phyloP scores from a whole-genome alignment of 2,329 filamentous ascomycete genomes.

The Pseudogymnoascus pannorum region DNA sequence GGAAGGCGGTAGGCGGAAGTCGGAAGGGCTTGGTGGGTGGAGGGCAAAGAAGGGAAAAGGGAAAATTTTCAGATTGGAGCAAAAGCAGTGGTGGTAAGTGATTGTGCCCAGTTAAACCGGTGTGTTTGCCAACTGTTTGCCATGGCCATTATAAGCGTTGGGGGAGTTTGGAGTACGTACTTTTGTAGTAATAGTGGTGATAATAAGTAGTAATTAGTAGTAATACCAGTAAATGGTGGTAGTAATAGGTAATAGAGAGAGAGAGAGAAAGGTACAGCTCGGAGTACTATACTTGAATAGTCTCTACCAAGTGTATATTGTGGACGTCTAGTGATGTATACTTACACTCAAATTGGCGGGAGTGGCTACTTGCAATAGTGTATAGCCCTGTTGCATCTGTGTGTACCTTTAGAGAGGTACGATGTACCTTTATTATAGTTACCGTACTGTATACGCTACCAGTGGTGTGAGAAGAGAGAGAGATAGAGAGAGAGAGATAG shows the following conservation, averaged over 20 bases:
- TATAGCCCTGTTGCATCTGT: not conserved
- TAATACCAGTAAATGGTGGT: too few relatives aligned
- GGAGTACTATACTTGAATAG: too few relatives aligned
- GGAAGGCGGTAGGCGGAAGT: too few relatives aligned
- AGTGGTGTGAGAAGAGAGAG: not conserved
- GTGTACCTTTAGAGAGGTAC: not conserved
- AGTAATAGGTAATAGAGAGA: not conserved
- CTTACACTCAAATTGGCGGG: not conserved
- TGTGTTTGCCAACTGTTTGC: not conserved
- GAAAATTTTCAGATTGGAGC: not conserved
- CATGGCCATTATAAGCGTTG: not conserved
- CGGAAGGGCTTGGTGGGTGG: not conserved
- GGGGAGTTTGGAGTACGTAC: not conserved
- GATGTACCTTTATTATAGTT: not conserved
- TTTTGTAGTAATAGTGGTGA: too few relatives aligned
- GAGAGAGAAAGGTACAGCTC: not conserved
- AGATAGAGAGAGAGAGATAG: too few relatives aligned
- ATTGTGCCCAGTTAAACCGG: too few relatives aligned
- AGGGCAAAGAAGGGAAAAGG: too few relatives aligned
- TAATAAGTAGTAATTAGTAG: too few relatives aligned
- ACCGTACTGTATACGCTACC: too few relatives aligned
- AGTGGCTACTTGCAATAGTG: not conserved
- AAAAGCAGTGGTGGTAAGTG: not conserved
- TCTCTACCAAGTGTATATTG: not conserved
- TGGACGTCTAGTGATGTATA: not conserved